Evolutionary conservation across 2,329 filamentous ascomycete genomes (phyloP).

Genomic region (Pseudogymnoascus sp.): DNA sequence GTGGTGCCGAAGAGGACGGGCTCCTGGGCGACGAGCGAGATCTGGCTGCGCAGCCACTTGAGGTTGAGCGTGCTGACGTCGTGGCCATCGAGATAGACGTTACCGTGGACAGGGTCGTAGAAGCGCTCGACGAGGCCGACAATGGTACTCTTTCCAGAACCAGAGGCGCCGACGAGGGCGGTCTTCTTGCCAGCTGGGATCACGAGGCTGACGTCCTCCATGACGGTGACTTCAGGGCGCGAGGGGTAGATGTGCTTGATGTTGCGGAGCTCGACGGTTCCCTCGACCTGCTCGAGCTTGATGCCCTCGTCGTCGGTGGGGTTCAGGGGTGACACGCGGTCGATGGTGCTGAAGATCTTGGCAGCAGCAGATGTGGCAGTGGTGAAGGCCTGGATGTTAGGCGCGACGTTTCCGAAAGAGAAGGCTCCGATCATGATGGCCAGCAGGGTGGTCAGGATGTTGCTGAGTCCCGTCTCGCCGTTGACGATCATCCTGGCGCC

Average conservation of each 20-base stretch:
- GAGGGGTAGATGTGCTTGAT: constrained; percentile 94
- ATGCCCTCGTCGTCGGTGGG: constrained; percentile 64
- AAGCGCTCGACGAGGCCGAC: constrained; percentile 90
- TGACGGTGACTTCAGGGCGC: constrained; percentile 79
- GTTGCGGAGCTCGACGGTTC: constrained; percentile 71
- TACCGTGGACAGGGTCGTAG: constrained; percentile 78
- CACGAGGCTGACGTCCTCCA: constrained; percentile 71
- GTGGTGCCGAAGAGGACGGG: constrained; percentile 84
- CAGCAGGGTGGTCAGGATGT: constrained; percentile 79
- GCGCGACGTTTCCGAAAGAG: constrained; percentile 77
- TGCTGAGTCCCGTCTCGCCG: constrained; percentile 57
- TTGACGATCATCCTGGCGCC: constrained; percentile 67
- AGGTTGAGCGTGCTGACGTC: constrained; percentile 78
- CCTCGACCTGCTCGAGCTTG: constrained; percentile 65
- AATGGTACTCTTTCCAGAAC: constrained; percentile 90
- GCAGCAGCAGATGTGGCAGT: constrained; percentile 74
- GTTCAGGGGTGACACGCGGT: constrained; percentile 78
- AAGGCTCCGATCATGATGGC: constrained; percentile 90
- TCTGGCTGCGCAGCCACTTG: constrained; percentile 84
- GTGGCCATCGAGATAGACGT: constrained; percentile 72
- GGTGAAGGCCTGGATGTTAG: constrained; percentile 80
- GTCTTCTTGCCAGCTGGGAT: constrained; percentile 89
- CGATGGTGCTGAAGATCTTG: constrained; percentile 93
- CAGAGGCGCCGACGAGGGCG: constrained; percentile 87
- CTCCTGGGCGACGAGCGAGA: constrained; percentile 88